These are phyloP conservation scores for Fraxinus anomala DNA, from an alignment of 257 asterid genomes.

Conservation along the genomic window DNA sequence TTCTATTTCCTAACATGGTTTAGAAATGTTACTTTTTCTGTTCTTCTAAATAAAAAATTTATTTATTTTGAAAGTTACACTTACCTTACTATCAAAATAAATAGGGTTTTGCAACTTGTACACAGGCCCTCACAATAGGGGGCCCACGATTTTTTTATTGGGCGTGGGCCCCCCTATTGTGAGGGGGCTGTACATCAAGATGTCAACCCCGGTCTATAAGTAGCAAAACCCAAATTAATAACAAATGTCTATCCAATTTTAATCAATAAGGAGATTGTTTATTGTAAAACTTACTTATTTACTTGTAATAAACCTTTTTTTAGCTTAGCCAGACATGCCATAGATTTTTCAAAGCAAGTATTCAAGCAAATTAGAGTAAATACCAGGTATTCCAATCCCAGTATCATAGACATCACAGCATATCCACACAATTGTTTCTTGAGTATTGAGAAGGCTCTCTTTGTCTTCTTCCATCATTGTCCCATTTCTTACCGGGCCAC, in stretches of 20 bases:
- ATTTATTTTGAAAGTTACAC: neutral
- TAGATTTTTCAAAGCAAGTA: neutral
- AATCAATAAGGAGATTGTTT: neutral
- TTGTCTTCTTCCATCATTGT: slow-evolving; percentile 39
- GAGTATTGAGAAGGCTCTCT: slow-evolving; percentile 27
- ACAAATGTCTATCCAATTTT: no score
- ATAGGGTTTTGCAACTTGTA: no score
- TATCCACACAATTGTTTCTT: slow-evolving; percentile 75
- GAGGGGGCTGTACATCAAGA: no score
- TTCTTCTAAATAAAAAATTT: no score
- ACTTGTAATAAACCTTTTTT: neutral
- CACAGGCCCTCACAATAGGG: no score
- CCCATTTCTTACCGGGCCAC: neutral
- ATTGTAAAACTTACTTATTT: neutral
- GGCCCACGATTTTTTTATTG: no score
- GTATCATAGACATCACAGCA: slow-evolving; percentile 84
- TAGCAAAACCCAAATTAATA: no score
- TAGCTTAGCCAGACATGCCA: neutral
- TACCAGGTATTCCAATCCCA: slow-evolving; percentile 97
- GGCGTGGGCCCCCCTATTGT: no score
- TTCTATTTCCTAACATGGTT: neutral
- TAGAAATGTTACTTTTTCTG: neutral
- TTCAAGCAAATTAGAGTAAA: neutral
- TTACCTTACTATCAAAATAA: neutral
- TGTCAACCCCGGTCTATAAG: no score